phyloP scores from a whole-genome alignment of 2,329 filamentous ascomycete genomes.

The Alternaria brassicae region DNA sequence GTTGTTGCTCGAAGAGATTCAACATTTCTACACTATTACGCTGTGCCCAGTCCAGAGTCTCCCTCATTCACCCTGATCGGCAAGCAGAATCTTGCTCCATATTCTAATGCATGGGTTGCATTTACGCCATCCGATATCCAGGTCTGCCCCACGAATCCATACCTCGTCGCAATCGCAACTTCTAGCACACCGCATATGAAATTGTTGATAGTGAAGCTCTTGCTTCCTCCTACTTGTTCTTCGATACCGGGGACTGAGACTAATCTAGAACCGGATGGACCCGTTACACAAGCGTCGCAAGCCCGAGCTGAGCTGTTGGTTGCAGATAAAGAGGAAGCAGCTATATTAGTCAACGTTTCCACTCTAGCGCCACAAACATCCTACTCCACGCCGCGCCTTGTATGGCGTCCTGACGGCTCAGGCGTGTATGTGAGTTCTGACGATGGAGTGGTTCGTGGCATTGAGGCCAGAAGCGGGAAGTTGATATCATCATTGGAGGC shows the following conservation, averaged over 20 bases:
- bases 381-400: slow-evolving; percentile 67
- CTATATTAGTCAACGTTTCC: slow-evolving; percentile 65
- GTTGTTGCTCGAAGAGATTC: slow-evolving; percentile 65
- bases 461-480: slow-evolving; percentile 66
- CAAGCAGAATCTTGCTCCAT: slow-evolving; percentile 66
- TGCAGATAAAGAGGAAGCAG: slow-evolving; percentile 65
- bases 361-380: slow-evolving; percentile 68
- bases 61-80: slow-evolving; percentile 53
- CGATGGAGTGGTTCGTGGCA: slow-evolving; percentile 66
- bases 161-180: slow-evolving; percentile 65
- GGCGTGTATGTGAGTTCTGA: slow-evolving; percentile 71
- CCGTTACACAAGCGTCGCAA: slow-evolving; percentile 59
- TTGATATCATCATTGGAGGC: slow-evolving; percentile 59
- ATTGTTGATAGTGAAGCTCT: slow-evolving; percentile 64
- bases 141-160: slow-evolving; percentile 62
- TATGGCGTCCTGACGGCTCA: slow-evolving; percentile 67
- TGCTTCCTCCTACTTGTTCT: slow-evolving; percentile 55
- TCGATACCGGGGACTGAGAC: slow-evolving; percentile 6
- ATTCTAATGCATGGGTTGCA: slow-evolving; percentile 69
- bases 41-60: slow-evolving; percentile 32
- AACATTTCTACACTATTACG: slow-evolving; percentile 65
- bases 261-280: slow-evolving; percentile 7
- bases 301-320: slow-evolving; percentile 59
- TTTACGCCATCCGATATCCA: slow-evolving; percentile 67
- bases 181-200: slow-evolving; percentile 69